Conservation (phyloP, 1,139 yeast species). For the Taiozyma onychis region DNA sequence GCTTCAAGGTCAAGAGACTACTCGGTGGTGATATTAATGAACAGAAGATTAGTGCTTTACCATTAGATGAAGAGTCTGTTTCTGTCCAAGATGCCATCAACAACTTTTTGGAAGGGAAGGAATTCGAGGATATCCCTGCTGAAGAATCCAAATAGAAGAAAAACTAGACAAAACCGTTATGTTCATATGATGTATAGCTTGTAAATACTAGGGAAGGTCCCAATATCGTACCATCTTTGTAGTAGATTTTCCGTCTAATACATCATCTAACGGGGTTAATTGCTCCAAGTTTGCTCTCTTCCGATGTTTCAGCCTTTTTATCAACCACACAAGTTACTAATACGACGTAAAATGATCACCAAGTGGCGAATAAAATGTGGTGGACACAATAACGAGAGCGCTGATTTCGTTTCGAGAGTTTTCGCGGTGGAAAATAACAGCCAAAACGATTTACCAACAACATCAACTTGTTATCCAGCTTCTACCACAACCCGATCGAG, state of each 20-base stretch:
- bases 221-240: too few relatives aligned
- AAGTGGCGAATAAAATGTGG: too few relatives aligned
- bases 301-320: too few relatives aligned
- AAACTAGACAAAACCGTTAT: not conserved
- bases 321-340: too few relatives aligned
- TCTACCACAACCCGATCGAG: not conserved
- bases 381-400: too few relatives aligned
- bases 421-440: not conserved
- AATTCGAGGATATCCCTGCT: slow-evolving; percentile 8
- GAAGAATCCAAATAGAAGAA: not conserved
- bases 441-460: not conserved
- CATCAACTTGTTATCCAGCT: not conserved
- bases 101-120: slow-evolving; percentile 22
- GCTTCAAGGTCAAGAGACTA: slow-evolving; percentile 55
- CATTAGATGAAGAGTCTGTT: slow-evolving; percentile 64
- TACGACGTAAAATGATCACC: too few relatives aligned
- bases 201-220: not conserved
- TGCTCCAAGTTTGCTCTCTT: too few relatives aligned
- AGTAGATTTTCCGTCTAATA: too few relatives aligned
- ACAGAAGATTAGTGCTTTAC: slow-evolving; percentile 40
- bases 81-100: slow-evolving; percentile 24
- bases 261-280: too few relatives aligned
- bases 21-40: slow-evolving; percentile 69
- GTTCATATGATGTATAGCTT: not conserved
- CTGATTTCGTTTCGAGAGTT: too few relatives aligned